phyloP scores from a whole-genome alignment of 768 basidiomycete species.

The Xerocomus spinulosus region DNA sequence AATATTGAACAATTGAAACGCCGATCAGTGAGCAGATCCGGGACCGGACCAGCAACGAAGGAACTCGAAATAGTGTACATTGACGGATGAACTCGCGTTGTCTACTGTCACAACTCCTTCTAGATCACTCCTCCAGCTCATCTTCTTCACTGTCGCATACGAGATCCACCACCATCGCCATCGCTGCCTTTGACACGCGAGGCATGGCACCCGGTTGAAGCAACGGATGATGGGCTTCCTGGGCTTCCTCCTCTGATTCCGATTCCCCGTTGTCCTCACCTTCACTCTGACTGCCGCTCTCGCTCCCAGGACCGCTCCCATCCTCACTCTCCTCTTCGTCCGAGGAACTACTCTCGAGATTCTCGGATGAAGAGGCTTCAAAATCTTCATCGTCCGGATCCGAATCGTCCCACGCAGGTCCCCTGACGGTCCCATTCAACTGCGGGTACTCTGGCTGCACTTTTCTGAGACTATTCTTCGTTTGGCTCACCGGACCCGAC shows the following conservation, averaged over 20 bases:
- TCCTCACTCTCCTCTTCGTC: conserved; percentile 29
- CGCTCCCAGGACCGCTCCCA: conserved; percentile 29
- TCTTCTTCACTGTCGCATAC: conserved; percentile 42
- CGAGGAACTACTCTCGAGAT: conserved; percentile 38
- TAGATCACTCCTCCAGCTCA: conserved; percentile 43
- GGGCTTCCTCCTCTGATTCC: conserved; percentile 45
- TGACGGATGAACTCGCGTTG: too few species aligned
- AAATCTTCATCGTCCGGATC: conserved; percentile 35
- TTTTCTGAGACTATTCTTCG: conserved; percentile 1
- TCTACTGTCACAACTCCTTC: neutral
- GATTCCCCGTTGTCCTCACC: conserved; percentile 34
- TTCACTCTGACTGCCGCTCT: conserved; percentile 29
- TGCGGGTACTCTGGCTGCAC: conserved; percentile 1
- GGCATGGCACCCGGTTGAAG: conserved; percentile 65
- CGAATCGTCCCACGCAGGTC: conserved; percentile 30
- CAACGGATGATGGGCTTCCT: conserved; percentile 56
- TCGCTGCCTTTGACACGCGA: conserved; percentile 58
- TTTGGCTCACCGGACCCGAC: neutral
- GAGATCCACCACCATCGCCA: conserved; percentile 60
- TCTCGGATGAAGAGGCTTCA: conserved; percentile 36
- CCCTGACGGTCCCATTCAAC: conserved; percentile 17
- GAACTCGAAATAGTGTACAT: neutral
- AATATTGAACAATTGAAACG: too few species aligned
- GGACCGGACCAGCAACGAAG: too few species aligned
- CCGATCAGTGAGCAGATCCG: too few species aligned